phyloP scores from a whole-genome alignment of 1,284 basidiomycete species.

The Papiliotrema nemorosa region DNA sequence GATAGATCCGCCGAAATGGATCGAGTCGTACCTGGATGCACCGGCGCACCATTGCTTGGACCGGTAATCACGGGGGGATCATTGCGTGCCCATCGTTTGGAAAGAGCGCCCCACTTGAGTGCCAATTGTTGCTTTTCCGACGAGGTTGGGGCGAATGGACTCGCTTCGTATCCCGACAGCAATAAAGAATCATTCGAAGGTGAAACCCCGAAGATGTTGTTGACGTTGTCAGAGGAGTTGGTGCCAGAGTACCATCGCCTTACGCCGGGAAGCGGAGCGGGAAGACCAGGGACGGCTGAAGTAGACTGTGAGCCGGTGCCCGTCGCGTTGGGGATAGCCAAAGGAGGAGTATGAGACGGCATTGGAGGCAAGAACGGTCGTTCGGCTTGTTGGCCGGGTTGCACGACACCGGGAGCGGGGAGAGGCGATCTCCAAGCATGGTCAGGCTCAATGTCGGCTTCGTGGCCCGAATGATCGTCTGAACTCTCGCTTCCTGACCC shows the following conservation, averaged over 20 bases:
- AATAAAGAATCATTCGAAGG: constrained; percentile 31
- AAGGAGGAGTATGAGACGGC: constrained; percentile 1
- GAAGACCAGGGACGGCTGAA: constrained; percentile 5
- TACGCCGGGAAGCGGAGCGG: constrained; percentile 4
- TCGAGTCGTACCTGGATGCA: not conserved
- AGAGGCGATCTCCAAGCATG: constrained; percentile 5
- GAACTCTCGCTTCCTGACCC: not conserved
- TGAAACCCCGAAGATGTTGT: constrained; percentile 12
- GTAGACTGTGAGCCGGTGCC: not conserved
- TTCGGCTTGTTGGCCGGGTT: not conserved
- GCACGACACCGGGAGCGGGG: not conserved
- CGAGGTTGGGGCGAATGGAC: constrained; percentile 34
- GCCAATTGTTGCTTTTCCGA: constrained; percentile 29
- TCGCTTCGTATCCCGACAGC: constrained; percentile 13
- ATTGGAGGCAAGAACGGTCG: not conserved
- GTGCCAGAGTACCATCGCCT: constrained; percentile 30
- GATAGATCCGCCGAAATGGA: not conserved
- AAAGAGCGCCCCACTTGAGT: constrained; percentile 34
- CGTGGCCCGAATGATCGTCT: not conserved
- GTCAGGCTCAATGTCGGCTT: constrained; percentile 1
- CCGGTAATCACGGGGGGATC: not conserved
- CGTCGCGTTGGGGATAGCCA: not conserved
- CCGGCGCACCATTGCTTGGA: not conserved
- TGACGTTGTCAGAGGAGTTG: constrained; percentile 15
- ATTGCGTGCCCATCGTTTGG: constrained; percentile 10